phyloP scores from a whole-genome alignment of 2,329 filamentous ascomycete species.

The Polychaeton citri region DNA sequence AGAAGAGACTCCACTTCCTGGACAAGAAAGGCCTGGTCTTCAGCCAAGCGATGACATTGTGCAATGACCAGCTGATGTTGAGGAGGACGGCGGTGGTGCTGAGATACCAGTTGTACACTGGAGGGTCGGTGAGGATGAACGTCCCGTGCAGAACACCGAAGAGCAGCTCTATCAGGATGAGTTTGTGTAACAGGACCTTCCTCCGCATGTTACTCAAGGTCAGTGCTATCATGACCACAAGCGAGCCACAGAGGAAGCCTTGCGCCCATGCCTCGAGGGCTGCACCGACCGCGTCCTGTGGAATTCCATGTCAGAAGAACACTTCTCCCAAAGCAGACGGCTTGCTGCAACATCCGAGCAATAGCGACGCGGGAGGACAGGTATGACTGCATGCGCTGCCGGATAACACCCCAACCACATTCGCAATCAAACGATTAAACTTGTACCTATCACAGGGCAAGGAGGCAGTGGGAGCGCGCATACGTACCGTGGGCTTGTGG shows the following conservation, averaged over 20 bases:
- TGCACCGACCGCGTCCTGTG: constrained; percentile 1
- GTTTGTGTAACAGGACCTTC: constrained; percentile 34
- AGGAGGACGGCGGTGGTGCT: constrained; percentile 47
- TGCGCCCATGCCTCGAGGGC: constrained; percentile 19
- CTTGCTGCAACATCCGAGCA: too few relatives aligned
- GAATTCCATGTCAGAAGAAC: too few relatives aligned
- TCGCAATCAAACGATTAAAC: too few relatives aligned
- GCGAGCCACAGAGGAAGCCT: constrained; percentile 22
- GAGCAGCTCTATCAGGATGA: constrained; percentile 42
- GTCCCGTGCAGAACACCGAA: constrained; percentile 43
- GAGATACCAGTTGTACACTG: constrained; percentile 50
- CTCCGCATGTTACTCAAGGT: constrained; percentile 36
- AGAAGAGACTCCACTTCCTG: constrained; percentile 35
- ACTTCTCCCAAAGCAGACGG: too few relatives aligned
- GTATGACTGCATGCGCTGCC: too few relatives aligned
- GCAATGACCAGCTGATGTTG: constrained; percentile 49
- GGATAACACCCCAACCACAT: too few relatives aligned
- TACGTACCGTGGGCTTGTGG: neutral
- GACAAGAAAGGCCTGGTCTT: constrained; percentile 50
- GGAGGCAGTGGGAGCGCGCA: neutral
- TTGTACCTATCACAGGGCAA: too few relatives aligned
- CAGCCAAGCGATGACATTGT: constrained; percentile 56
- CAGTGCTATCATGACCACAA: constrained; percentile 36
- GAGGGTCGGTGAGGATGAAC: constrained; percentile 44
- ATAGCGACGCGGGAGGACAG: too few relatives aligned